Base-by-base conservation (phyloP, 768 basidiomycete species). In the Phlebiopsis flavidoalba region DNA sequence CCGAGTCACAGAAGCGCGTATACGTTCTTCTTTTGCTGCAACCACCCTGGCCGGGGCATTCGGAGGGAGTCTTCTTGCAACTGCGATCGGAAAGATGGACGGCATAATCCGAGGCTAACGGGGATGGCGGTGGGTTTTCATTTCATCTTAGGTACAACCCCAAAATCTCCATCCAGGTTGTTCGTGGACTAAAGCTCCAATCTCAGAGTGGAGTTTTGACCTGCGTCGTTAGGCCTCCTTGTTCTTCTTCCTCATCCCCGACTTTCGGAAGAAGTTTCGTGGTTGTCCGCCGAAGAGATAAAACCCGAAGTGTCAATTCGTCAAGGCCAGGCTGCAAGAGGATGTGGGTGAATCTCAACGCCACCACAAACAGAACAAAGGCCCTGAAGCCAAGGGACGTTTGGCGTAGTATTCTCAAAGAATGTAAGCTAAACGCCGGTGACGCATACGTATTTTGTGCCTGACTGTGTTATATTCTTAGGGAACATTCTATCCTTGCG, bases 11-110 rank as follows among this genome's bases (percentile, higher is more conserved):
- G 61, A 72, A 71, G 52, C 65, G 71, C n/a, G 3, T 72, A 69
- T 60, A 67, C 71, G 36, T 71, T 75, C 70, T 76, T 76, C 71
- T 77, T 76, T 69, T 69, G 69, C 14, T 74, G n/a, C 73, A 10
- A 70, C 67, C 5, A 79, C 79, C 1, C 69, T 75, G 43, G 73
- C 78, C 5, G 79, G 78, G 36, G 73, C 67, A 14, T 75, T 75
- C 62, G 74, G 74, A 45, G 72, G 72, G 33, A n/a, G n/a, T n/a
- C 65, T 73, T 33, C 67, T 73, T 15, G 72, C 72, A 12, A 69
- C 66, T 45, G 72, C 70, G 6, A 73, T 73, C 36, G 70, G 71
- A 21, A 71, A 73, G 65, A 71, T 73, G 70, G 69, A 73, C 59
- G 72, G 72, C 37, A 52, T 70, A 35, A n/a, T 31, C 26, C 62